Evolutionary conservation across 2,329 filamentous ascomycete genomes (phyloP).

Genomic region (Xenoacremonium recifei): DNA sequence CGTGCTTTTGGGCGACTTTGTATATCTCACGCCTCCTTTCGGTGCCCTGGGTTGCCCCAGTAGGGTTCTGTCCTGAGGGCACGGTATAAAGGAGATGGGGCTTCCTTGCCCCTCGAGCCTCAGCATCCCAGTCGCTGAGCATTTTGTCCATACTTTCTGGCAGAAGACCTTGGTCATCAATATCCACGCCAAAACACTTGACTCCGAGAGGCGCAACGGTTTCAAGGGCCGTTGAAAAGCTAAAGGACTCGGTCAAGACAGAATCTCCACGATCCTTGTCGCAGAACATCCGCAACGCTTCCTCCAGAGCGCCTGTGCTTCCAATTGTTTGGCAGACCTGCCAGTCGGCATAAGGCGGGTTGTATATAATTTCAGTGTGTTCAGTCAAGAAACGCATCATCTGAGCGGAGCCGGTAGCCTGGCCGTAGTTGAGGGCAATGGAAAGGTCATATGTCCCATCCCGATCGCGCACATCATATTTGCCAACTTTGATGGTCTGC

Average conservation of each 20-base stretch:
- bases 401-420: slow-evolving; percentile 82
- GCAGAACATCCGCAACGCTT: slow-evolving; percentile 79
- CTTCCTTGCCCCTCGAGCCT: slow-evolving; percentile 42
- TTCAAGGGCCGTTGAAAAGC: slow-evolving; percentile 72
- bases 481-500: slow-evolving; percentile 65
- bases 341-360: slow-evolving; percentile 90
- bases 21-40: slow-evolving; percentile 73
- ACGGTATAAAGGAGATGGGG: slow-evolving; percentile 60
- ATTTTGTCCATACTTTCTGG: slow-evolving; percentile 52
- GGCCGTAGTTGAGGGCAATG: slow-evolving; percentile 90
- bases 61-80: slow-evolving; percentile 85
- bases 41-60: slow-evolving; percentile 74
- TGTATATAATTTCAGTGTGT: slow-evolving; percentile 88
- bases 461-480: slow-evolving; percentile 74
- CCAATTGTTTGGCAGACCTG: slow-evolving; percentile 78
- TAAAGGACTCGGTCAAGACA: slow-evolving; percentile 86
- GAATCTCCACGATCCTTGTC: slow-evolving; percentile 68
- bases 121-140: slow-evolving; percentile 49
- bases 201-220: slow-evolving; percentile 55
- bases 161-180: slow-evolving; percentile 54
- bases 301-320: slow-evolving; percentile 82
- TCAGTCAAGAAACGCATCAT: slow-evolving; percentile 89
- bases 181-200: slow-evolving; percentile 46
- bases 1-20: slow-evolving; percentile 75
- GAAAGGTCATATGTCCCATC: slow-evolving; percentile 66